phyloP scores from a whole-genome alignment of 768 basidiomycete genomes.

The Serendipita sp. region DNA sequence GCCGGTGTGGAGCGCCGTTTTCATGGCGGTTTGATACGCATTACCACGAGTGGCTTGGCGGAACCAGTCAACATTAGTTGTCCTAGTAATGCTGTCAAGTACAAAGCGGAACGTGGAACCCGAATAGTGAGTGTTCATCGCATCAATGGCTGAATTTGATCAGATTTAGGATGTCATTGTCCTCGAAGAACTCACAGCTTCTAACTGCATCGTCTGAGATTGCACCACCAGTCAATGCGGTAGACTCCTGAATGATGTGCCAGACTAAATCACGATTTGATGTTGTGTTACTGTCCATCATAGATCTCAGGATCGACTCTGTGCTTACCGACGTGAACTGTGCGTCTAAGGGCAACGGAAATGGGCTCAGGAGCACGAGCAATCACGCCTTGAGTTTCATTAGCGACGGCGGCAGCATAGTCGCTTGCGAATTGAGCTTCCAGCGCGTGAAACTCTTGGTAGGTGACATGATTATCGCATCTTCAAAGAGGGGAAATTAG shows the following conservation, averaged over 20 bases:
- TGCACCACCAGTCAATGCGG: not conserved
- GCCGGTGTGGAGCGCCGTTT: not conserved
- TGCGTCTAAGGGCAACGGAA: not conserved
- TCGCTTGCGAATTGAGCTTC: not conserved
- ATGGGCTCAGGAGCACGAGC: not conserved
- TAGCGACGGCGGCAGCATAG: not conserved
- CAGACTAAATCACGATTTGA: conserved; percentile 23
- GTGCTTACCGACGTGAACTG: not conserved
- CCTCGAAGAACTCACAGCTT: not conserved
- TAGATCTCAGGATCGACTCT: not conserved
- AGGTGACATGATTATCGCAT: not conserved
- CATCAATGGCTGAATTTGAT: not conserved
- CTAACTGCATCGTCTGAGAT: not conserved
- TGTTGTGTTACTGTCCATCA: not conserved
- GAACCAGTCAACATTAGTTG: not conserved
- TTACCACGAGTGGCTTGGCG: not conserved
- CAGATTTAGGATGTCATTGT: not conserved
- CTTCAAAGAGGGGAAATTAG: not conserved
- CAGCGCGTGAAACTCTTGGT: not conserved
- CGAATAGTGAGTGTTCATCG: not conserved
- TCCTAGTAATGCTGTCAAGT: not conserved
- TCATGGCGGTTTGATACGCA: not conserved
- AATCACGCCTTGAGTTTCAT: not conserved
- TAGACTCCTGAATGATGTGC: conserved; percentile 34
- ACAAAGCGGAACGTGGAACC: not conserved